These are phyloP conservation scores for Peziza echinospora DNA, from an alignment of 495 filamentous ascomycete species.

Conservation along the genomic window DNA sequence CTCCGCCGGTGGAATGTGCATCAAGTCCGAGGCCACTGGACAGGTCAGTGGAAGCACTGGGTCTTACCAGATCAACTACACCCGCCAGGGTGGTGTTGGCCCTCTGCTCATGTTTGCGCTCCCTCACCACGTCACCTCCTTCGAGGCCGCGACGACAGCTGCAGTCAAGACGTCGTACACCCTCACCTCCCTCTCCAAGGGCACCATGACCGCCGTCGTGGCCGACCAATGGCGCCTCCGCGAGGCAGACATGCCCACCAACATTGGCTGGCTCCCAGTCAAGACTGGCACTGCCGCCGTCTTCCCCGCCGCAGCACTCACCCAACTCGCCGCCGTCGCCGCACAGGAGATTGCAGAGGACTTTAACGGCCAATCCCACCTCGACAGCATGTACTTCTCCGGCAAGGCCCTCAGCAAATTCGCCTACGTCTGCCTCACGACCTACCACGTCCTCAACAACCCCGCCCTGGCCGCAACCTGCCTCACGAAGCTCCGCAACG, in stretches of 20 bases:
- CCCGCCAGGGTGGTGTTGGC: conserved; percentile 38
- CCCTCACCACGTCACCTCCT: conserved; percentile 63
- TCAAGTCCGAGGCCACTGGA: conserved; percentile 39
- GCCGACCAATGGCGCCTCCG: conserved; percentile 61
- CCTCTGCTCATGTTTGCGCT: conserved; percentile 69
- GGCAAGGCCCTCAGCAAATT: conserved; percentile 86
- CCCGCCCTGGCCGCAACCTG: conserved; percentile 35
- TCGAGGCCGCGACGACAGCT: conserved; percentile 35
- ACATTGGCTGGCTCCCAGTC: conserved; percentile 32
- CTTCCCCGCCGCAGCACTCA: conserved; percentile 1
- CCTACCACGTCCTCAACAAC: conserved; percentile 44
- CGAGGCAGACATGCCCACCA: conserved; percentile 47
- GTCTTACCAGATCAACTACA: conserved; percentile 50
- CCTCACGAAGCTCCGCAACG: conserved; percentile 43
- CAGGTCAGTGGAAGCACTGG: conserved; percentile 35
- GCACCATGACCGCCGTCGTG: conserved; percentile 46
- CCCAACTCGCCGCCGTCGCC: conserved; percentile 45
- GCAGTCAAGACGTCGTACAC: conserved; percentile 34
- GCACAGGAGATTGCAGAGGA: conserved; percentile 49
- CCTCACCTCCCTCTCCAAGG: conserved; percentile 72
- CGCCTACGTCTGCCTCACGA: conserved; percentile 46
- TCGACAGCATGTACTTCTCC: conserved; percentile 85
- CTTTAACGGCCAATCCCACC: conserved; percentile 44
- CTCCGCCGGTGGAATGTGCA: conserved; percentile 53
- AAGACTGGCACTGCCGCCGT: neutral